Conservation (phyloP, 108 stramenopile genomes). For the Parmales sp. region DNA sequence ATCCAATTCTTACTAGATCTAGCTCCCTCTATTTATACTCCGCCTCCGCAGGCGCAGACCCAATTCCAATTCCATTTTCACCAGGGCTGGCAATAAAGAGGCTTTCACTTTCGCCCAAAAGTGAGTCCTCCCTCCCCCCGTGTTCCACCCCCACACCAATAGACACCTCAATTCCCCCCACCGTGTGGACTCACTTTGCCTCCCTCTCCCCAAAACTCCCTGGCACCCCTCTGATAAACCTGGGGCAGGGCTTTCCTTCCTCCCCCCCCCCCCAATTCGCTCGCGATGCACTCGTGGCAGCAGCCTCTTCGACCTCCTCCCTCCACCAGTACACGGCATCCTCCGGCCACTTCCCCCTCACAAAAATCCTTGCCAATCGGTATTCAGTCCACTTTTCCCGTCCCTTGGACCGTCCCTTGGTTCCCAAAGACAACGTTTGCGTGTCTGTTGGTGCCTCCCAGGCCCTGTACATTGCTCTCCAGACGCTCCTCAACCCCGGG, state of each 20-base stretch:
- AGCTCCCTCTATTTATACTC: too few species aligned
- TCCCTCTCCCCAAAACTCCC: constrained; percentile 48
- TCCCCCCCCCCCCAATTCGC: constrained; percentile 72
- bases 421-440: constrained; percentile 68
- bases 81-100: too few species aligned
- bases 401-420: not conserved
- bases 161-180: too few species aligned
- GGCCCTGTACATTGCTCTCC: constrained; percentile 71
- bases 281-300: constrained; percentile 52
- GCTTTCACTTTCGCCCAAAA: too few species aligned
- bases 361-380: constrained; percentile 66
- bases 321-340: constrained; percentile 91
- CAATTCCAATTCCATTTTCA: too few species aligned
- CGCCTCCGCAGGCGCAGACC: too few species aligned
- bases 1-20: too few species aligned
- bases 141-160: too few species aligned
- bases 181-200: constrained; percentile 77
- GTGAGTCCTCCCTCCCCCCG: too few species aligned
- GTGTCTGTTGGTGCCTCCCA: constrained; percentile 91
- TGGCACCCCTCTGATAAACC: constrained; percentile 41
- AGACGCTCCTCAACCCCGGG: constrained; percentile 67
- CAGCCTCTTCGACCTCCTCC: constrained; percentile 46
- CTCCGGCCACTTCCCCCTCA: constrained; percentile 84
- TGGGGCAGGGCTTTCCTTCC: constrained; percentile 78
- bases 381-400: constrained; percentile 66